Conservation (phyloP, 495 filamentous ascomycete genomes). For the Eremomyces bilateralis region DNA sequence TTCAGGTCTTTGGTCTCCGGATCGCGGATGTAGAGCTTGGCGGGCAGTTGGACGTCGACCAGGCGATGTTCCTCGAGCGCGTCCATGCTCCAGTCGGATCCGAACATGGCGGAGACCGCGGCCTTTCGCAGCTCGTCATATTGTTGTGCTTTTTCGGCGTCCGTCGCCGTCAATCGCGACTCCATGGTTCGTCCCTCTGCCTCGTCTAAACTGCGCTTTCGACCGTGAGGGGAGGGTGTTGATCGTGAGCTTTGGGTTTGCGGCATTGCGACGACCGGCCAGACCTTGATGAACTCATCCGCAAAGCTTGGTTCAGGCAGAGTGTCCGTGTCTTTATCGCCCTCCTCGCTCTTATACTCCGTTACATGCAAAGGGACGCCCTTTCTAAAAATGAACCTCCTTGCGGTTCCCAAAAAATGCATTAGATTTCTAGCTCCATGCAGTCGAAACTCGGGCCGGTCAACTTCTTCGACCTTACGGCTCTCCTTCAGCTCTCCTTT, state of each 20-base stretch:
- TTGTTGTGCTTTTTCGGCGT: constrained; percentile 13
- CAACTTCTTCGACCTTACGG: constrained; percentile 6
- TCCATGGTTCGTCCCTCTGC: constrained; percentile 10
- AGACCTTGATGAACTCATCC: constrained; percentile 58
- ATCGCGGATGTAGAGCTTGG: constrained; percentile 47
- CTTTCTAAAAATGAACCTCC: constrained; percentile 73
- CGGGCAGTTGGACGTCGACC: constrained; percentile 40
- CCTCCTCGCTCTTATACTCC: constrained; percentile 34
- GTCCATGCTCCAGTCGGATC: constrained; percentile 53
- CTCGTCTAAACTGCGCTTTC: constrained; percentile 43
- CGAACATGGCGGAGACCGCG: constrained; percentile 61
- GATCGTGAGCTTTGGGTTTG: background rate
- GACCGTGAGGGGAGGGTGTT: background rate
- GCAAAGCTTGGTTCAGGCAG: constrained; percentile 39
- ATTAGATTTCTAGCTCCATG: constrained; percentile 58
- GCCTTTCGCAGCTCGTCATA: constrained; percentile 31
- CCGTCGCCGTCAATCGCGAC: background rate
- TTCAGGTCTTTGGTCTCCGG: constrained; percentile 38
- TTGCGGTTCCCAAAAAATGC: constrained; percentile 59
- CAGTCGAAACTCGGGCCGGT: constrained; percentile 33
- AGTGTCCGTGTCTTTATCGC: constrained; percentile 10
- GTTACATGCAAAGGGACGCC: constrained; percentile 44
- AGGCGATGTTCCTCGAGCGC: constrained; percentile 40
- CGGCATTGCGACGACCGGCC: constrained; percentile 43
- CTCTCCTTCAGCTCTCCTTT: constrained; percentile 13